Evolutionary conservation across 805 yeast genomes (phyloP), one percentile per base, ranked within the genome.

Genomic region (Yarrowia keelungensis): DNA sequence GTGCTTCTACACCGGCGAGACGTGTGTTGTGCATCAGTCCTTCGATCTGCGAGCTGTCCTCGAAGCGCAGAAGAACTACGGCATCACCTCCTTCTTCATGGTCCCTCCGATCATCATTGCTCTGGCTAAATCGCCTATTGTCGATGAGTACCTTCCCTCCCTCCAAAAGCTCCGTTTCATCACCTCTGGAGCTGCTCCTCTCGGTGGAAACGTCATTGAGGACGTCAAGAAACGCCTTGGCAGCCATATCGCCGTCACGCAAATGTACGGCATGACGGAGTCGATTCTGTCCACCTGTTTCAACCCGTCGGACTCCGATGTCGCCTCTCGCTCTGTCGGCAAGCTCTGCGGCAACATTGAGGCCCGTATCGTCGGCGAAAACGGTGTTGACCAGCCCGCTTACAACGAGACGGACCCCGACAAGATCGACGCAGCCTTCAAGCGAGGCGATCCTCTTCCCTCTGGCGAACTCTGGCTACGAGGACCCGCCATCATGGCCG

Each of bases 401-500:
- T 59, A 59, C 65, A 32, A 32, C 45, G 65, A 59, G 14, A 56
- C 70, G 36, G 46, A 62, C 39, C 56, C 67, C 15, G 56, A 49
- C 38, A 49, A 62, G 56, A 49, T 62, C 26, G 54, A 47, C 47
- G 56, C 54, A 5, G 56, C 56, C 22, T 62, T 62, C 56, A 62
- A 62, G 56, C 45, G 56, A 22, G 67, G 67, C 15, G 67, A 62
- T 15, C 53, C 70, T 41, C 72, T 72, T 14, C 54, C 70, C 10
- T 41, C 77, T 32, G 88, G 88, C 15, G 89, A 86, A 71, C 74
- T 86, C 51, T 77, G 83, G 72, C 74, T 86, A 15, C 74, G 85
- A 22, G 89, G 89, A 1, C 84, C 86, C 1, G 87, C 85, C 69
- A 79, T 85, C 16, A 85, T 86, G 74, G 69, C 74, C 47, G 81